phyloP scores from a whole-genome alignment of 1,284 basidiomycete species.

The Meira nashicola region DNA sequence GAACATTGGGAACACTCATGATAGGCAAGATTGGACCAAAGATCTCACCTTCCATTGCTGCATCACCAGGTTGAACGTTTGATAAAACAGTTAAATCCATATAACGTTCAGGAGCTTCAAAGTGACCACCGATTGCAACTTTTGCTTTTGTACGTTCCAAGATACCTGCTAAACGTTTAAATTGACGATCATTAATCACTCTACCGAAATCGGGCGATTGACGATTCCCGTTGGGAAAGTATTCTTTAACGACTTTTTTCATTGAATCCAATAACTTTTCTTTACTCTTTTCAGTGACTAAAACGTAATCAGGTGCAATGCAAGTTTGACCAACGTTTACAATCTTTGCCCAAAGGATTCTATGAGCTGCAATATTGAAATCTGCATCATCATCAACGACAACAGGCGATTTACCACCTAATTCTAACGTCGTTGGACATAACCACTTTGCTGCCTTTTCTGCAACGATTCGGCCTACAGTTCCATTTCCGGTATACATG shows the following conservation, averaged over 20 bases:
- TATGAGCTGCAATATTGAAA: constrained; percentile 55
- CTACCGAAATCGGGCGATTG: constrained; percentile 57
- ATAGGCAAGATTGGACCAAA: constrained; percentile 74
- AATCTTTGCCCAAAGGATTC: constrained; percentile 75
- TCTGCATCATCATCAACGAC: constrained; percentile 66
- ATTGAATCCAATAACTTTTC: constrained; percentile 64
- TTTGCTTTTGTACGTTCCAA: constrained; percentile 68
- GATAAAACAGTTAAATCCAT: constrained; percentile 61
- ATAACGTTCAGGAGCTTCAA: constrained; percentile 61
- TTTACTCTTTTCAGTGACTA: constrained; percentile 65
- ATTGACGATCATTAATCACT: constrained; percentile 61
- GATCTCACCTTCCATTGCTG: constrained; percentile 65
- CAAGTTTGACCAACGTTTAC: constrained; percentile 62
- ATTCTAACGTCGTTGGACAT: constrained; percentile 73
- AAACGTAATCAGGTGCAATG: constrained; percentile 68
- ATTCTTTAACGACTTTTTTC: constrained; percentile 58
- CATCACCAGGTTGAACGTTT: constrained; percentile 61
- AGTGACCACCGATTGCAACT: constrained; percentile 67
- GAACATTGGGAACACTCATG: constrained; percentile 61
- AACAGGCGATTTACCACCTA: constrained; percentile 80
- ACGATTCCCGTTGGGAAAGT: constrained; percentile 54
- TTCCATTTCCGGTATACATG: constrained; percentile 61
- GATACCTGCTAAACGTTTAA: constrained; percentile 63
- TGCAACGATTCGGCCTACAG: constrained; percentile 74
- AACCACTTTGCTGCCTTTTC: constrained; percentile 77